Conservation (phyloP, 495 filamentous ascomycete genomes). For the Hypoxylon crocopeplum region DNA sequence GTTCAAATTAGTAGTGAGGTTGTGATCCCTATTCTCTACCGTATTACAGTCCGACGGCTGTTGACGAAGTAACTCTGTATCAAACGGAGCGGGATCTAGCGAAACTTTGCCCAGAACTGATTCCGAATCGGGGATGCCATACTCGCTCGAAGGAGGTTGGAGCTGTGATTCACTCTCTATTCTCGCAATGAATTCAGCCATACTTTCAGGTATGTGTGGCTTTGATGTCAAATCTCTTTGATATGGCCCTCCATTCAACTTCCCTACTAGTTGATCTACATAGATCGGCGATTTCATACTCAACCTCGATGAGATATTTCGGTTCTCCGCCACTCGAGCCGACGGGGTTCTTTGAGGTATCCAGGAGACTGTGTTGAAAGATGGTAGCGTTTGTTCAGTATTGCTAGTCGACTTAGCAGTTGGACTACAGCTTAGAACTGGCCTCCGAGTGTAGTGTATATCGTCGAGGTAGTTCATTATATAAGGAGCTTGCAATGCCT, state of each 20-base stretch:
- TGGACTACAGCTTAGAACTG: not conserved
- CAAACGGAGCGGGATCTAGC: not conserved
- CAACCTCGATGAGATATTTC: too few species aligned
- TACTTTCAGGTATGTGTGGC: slow-evolving; percentile 32
- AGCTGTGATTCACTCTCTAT: slow-evolving; percentile 45
- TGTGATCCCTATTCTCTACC: not conserved
- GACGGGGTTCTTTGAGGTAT: slow-evolving; percentile 30
- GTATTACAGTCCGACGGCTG: not conserved
- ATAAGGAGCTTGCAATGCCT: not conserved
- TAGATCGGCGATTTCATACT: too few species aligned
- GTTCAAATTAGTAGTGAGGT: not conserved
- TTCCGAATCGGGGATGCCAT: not conserved
- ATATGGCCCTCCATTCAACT: not conserved
- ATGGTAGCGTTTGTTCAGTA: slow-evolving; percentile 5
- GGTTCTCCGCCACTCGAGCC: slow-evolving; percentile 1
- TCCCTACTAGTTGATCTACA: slow-evolving; percentile 17
- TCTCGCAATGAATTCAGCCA: slow-evolving; percentile 48
- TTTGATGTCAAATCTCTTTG: not conserved
- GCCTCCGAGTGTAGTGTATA: not conserved
- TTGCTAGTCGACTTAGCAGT: not conserved
- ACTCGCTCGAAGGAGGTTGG: not conserved
- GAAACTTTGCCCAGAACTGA: not conserved
- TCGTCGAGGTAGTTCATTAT: not conserved
- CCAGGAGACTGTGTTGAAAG: slow-evolving; percentile 25
- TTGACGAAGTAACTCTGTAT: not conserved